Evolutionary conservation across 2,329 filamentous ascomycete genomes (phyloP).

Genomic region (Neofusicoccum sp.): DNA sequence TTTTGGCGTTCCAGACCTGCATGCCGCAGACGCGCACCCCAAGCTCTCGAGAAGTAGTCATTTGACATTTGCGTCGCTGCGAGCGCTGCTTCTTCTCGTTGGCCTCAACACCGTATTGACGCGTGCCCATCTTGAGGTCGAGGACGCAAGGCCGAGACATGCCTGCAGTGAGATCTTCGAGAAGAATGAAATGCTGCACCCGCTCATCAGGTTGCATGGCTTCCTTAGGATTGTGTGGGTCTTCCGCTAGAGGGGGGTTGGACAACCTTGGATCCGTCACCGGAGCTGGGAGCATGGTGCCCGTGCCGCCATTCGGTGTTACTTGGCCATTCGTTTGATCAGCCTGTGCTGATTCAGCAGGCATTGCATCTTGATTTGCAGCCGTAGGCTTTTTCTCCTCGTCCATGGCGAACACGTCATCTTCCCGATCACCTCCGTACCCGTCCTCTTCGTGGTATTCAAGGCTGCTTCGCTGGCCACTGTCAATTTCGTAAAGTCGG

Average conservation of each 20-base stretch:
- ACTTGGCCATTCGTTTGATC: conserved; percentile 8
- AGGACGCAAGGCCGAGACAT: conserved; percentile 98
- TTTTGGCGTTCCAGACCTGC: conserved; percentile 90
- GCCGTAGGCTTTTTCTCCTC: conserved; percentile 39
- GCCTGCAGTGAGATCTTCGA: conserved; percentile 93
- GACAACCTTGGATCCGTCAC: conserved; percentile 20
- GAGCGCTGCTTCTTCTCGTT: conserved; percentile 90
- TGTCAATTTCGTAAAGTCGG: conserved; percentile 68
- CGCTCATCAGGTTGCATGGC: conserved; percentile 58
- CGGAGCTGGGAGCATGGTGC: conserved; percentile 39
- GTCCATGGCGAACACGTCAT: conserved; percentile 71
- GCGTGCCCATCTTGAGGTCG: conserved; percentile 97
- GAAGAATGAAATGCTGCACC: conserved; percentile 87
- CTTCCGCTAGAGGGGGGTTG: conserved; percentile 24
- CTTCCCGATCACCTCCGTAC: conserved; percentile 76
- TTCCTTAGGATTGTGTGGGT: conserved; percentile 47
- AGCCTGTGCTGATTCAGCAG: background rate
- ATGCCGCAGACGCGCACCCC: conserved; percentile 94
- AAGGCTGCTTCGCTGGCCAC: conserved; percentile 69
- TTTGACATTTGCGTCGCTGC: conserved; percentile 88
- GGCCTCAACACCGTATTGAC: conserved; percentile 93
- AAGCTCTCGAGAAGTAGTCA: conserved; percentile 86
- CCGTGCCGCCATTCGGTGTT: conserved; percentile 10
- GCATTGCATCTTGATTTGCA: conserved; percentile 3
- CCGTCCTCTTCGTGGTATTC: conserved; percentile 91